A percentile compares a stretch with the other conserved stretches of the same genome.
Conservation (phyloP, 257 asterid species). For the Salvia rosmarinus region DNA sequence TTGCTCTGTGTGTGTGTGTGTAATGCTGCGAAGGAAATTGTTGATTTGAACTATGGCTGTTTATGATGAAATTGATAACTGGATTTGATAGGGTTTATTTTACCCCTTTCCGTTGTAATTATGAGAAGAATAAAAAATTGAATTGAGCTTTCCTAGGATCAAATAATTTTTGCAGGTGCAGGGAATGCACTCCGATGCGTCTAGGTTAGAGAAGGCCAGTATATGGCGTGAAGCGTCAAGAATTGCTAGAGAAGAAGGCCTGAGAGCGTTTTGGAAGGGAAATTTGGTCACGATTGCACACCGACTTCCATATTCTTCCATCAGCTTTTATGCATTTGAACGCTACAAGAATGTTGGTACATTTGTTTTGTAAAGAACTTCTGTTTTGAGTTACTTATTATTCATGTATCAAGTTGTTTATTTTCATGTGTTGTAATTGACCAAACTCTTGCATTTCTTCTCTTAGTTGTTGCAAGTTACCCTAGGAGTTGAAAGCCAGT, state of each 20-base stretch:
- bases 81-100: not conserved
- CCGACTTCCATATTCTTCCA: conserved; percentile 82
- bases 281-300: conserved; percentile 86
- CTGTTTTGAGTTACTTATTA: not conserved
- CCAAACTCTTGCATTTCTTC: conserved; percentile 15
- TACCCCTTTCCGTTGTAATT: no score
- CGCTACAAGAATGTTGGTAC: conserved; percentile 91
- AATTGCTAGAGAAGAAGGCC: conserved; percentile 74
- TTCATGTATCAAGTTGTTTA: not conserved
- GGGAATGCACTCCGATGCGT: conserved; percentile 73
- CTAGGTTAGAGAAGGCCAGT: conserved; percentile 59
- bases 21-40: not conserved
- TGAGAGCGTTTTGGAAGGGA: conserved; percentile 84
- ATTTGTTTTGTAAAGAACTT: conserved; percentile 46
- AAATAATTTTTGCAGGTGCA: conserved; percentile 52
- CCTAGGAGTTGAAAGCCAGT: conserved; percentile 60
- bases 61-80: conserved; percentile 16
- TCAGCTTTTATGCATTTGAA: conserved; percentile 81
- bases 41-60: conserved; percentile 17
- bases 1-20: not conserved
- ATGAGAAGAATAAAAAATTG: no score
- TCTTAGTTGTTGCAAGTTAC: conserved; percentile 55
- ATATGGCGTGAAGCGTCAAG: conserved; percentile 74
- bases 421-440: conserved; percentile 20
- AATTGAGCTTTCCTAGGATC: not conserved